Evolutionary conservation across 2,329 filamentous ascomycete species (phyloP).

Genomic region (Pseudogymnoascus sp.): DNA sequence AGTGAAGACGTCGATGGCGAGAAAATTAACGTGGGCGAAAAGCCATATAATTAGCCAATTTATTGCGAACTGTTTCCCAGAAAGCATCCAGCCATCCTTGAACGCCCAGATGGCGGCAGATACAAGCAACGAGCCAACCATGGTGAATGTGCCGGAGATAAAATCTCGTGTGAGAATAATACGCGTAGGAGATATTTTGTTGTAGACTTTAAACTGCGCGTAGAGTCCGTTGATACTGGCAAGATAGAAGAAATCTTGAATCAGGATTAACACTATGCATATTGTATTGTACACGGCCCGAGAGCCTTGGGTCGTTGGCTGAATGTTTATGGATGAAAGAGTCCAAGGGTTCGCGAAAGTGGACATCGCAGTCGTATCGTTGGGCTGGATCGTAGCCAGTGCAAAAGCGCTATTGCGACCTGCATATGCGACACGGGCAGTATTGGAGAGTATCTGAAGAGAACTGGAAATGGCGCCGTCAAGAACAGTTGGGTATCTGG

Average conservation of each 20-base stretch:
- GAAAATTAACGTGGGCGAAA: slow-evolving; percentile 40
- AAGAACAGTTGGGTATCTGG: neutral
- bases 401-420: neutral
- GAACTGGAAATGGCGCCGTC: neutral
- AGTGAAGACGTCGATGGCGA: slow-evolving; percentile 26
- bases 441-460: neutral
- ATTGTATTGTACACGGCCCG: slow-evolving; percentile 29
- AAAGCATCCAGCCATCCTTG: slow-evolving; percentile 32
- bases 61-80: slow-evolving; percentile 47
- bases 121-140: slow-evolving; percentile 30
- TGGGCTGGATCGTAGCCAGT: neutral
- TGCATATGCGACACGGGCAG: neutral
- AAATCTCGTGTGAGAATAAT: slow-evolving; percentile 21
- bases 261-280: slow-evolving; percentile 27
- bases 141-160: slow-evolving; percentile 16
- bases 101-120: slow-evolving; percentile 37
- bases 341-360: slow-evolving; percentile 27
- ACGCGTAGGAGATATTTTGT: slow-evolving; percentile 10
- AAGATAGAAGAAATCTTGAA: slow-evolving; percentile 18
- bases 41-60: slow-evolving; percentile 53
- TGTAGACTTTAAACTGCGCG: slow-evolving; percentile 12
- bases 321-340: slow-evolving; percentile 22
- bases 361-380: neutral
- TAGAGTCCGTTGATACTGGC: slow-evolving; percentile 17
- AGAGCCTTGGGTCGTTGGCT: slow-evolving; percentile 26